phyloP scores from a whole-genome alignment of 768 basidiomycete species.

The Kwoniella shandongensis region DNA sequence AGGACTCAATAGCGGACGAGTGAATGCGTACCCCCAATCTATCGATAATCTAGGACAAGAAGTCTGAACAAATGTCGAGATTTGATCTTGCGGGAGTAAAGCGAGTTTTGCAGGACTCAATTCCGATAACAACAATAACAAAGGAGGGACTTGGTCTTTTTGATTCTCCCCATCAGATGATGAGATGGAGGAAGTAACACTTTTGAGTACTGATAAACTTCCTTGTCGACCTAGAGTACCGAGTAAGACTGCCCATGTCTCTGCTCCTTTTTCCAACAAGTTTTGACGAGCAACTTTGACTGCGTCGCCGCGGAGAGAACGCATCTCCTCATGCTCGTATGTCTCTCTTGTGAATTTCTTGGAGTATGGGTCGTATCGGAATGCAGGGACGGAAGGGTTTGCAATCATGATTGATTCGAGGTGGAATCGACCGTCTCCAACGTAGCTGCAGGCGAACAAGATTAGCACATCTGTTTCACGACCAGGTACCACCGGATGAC shows the following conservation, averaged over 20 bases:
- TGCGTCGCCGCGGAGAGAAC: constrained; percentile 67
- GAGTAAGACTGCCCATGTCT: constrained; percentile 84
- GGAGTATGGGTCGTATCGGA: constrained; percentile 96
- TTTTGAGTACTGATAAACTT: constrained; percentile 78
- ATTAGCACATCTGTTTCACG: too few relatives aligned
- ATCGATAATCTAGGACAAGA: constrained; percentile 94
- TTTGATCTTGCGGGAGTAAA: constrained; percentile 69
- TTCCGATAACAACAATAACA: constrained; percentile 90
- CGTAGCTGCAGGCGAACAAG: constrained; percentile 71
- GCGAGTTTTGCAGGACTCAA: constrained; percentile 92
- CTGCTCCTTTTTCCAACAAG: constrained; percentile 55
- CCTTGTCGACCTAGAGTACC: constrained; percentile 95
- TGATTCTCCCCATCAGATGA: constrained; percentile 32
- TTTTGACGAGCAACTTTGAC: constrained; percentile 69
- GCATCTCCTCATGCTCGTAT: constrained; percentile 89
- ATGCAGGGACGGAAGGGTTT: constrained; percentile 91
- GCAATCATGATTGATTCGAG: constrained; percentile 99
- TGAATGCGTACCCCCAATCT: constrained; percentile 98
- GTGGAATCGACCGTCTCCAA: constrained; percentile 97
- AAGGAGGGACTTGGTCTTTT: constrained; percentile 49
- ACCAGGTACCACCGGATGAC: too few relatives aligned
- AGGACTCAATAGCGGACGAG: constrained; percentile 80
- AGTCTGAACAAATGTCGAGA: constrained; percentile 91
- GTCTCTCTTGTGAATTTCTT: constrained; percentile 92
- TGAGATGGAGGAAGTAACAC: constrained; percentile 12